Base-by-base conservation (phyloP, 192 early-diverging fungal genomes). In the Funneliformis geosporum region DNA sequence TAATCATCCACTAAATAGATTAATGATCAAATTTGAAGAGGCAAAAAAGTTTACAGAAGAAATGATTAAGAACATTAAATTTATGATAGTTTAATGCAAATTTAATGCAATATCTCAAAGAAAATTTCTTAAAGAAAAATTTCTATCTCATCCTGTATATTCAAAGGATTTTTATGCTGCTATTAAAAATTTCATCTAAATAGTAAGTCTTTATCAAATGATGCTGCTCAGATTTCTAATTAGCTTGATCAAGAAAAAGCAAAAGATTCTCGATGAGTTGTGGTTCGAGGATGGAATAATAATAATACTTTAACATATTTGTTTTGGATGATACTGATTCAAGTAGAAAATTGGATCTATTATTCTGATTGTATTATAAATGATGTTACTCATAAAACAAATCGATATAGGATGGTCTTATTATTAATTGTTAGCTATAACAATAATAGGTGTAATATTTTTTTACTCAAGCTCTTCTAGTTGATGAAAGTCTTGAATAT, bases 51-150 rank as follows among this genome's bases (percentile, higher is more conserved):
- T 44, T 44, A 44, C 5, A 5, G 5, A 4, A 5, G 9, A 44
- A 44, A 44, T 44, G 5, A 44, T 44, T 44, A 44, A 44, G 9
- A 9, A 44, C 5, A 44, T 9, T 44, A 7, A 44, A 0, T 44
- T 44, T 10, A 44, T 44, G 5, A 7, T 44, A 44, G 1, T 9
- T 0, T 44, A 44, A 4, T 9, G 0, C 5, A 44, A 44, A 44
- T 44, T 44, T 44, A 25, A 28, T 7, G 11, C 11, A 67, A 67
- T 28, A 0, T 12, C 28, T 16, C 65, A 67, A 27, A 7, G 25
- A 67, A 67, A 67, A 28, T 67, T 67, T 67, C 28, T 67, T 25
- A 25, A 67, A 67, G 38, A 27, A 12, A 67, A 67, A 23, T 67
- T 9, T 67, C 28, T 27, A 25, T 16, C 65, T 1, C 28, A 39